A percentile compares a stretch with the other conserved stretches of the same genome.
Conservation (phyloP, 257 asterid species). For the Plantago ovata region DNA sequence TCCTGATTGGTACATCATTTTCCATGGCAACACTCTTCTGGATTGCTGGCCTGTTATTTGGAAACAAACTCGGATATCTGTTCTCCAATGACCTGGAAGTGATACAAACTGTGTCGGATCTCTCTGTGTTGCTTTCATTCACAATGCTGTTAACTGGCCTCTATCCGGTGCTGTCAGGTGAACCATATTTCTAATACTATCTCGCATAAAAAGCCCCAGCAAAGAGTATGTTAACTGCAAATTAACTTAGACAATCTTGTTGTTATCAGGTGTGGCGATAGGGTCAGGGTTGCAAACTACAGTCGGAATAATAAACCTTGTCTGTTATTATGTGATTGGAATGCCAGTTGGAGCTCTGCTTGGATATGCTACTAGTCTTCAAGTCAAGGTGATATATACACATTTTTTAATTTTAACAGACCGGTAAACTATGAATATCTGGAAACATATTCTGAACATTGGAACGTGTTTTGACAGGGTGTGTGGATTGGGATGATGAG, state of each 20-base stretch:
- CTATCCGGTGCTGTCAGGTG: slow-evolving; percentile 11
- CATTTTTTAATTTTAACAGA: neutral
- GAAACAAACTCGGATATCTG: slow-evolving; percentile 5
- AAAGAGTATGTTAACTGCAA: neutral
- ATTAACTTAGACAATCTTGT: neutral
- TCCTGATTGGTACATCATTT: neutral
- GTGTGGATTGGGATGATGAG: slow-evolving; percentile 6
- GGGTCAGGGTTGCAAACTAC: slow-evolving; percentile 9
- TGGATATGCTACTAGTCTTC: neutral
- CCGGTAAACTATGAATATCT: neutral
- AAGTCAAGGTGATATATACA: slow-evolving; percentile 8
- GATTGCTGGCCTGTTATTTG: neutral
- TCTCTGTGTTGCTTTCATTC: neutral
- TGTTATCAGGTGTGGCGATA: neutral
- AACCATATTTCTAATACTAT: neutral
- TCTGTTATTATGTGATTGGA: slow-evolving; percentile 8
- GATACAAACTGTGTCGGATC: slow-evolving; percentile 4
- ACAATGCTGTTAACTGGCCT: neutral
- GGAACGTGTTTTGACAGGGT: neutral
- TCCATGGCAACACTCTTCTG: neutral
- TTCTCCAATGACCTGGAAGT: slow-evolving; percentile 3
- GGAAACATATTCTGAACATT: neutral
- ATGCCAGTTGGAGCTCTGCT: slow-evolving; percentile 1
- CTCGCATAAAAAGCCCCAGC: neutral
- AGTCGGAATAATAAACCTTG: neutral